Evolutionary conservation across 495 filamentous ascomycete species (phyloP), one percentile per base, ranked within the genome.

Genomic region (Trypethelium eluteriae): DNA sequence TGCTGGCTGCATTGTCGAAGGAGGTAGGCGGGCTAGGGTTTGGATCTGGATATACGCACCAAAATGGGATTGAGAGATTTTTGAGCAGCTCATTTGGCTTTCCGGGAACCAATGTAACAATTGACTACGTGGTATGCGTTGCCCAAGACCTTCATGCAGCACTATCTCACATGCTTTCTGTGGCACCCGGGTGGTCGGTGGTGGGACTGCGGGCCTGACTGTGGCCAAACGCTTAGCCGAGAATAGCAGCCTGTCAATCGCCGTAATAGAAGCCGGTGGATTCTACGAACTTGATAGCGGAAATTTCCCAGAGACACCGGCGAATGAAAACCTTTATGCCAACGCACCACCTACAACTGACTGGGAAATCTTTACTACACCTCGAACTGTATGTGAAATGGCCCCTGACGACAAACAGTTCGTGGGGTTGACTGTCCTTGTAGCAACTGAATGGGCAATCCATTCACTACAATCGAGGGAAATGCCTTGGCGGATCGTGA

Each of bases 401-500:
- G 25, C 25, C 5, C 5, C 10, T 53, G 16, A 5, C 10, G 5
- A 16, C 25, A 18, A 5, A 53, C 9, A 16, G 1, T 12, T 18
- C n/a, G 49, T 53, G 49, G 25, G 14, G 25, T 18, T 53, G 49
- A 53, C 25, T 53, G 16, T 18, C 9, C 25, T 53, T 53, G 25
- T 18, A 12, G 10, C n/a, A 53, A 53, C 5, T 53, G n/a, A 53
- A 16, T 18, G 49, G 49, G 5, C 49, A 53, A 53, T 53, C 49
- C 25, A 53, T 53, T 18, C 49, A 18, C 49, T 46, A 1, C 41
- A 46, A 46, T 25, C 67, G 69, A n/a, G 74, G 74, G 9, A 69
- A 67, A 44, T 57, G 46, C 38, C 57, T 75, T 14, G 74, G 73
- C 16, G 73, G 72, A 41, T 47, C 50, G 32, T 70, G 66, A 9